Conservation (phyloP, 495 filamentous ascomycete species). For the Tuber umbilicatum region DNA sequence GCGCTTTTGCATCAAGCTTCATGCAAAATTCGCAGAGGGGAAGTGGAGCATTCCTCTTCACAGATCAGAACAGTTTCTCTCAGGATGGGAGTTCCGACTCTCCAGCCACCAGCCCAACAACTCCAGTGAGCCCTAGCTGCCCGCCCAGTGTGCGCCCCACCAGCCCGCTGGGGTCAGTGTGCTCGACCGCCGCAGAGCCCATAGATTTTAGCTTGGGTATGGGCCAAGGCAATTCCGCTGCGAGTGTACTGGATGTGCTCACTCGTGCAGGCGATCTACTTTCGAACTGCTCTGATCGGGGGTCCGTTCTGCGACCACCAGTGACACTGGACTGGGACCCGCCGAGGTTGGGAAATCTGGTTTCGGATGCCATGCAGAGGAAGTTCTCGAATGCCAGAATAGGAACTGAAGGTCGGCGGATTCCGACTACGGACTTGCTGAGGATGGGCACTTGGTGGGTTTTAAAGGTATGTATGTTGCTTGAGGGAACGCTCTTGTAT, state of each 20-base stretch:
- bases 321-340: background rate
- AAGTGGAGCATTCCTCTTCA: background rate
- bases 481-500: background rate
- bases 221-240: background rate
- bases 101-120: background rate
- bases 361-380: background rate
- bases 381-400: background rate
- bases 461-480: slow-evolving; percentile 42
- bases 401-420: background rate
- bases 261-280: background rate
- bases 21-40: background rate
- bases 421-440: slow-evolving; percentile 37
- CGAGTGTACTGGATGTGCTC: background rate
- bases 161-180: background rate
- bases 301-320: background rate
- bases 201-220: background rate
- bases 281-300: background rate
- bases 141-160: background rate
- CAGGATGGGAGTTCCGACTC: background rate
- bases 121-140: background rate
- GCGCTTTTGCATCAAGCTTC: background rate
- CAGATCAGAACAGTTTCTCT: background rate
- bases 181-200: background rate
- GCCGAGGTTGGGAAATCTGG: background rate
- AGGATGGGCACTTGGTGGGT: slow-evolving; percentile 48